Evolutionary conservation across 192 early-diverging fungal species (phyloP).

Genomic region (Diversispora epigaea): DNA sequence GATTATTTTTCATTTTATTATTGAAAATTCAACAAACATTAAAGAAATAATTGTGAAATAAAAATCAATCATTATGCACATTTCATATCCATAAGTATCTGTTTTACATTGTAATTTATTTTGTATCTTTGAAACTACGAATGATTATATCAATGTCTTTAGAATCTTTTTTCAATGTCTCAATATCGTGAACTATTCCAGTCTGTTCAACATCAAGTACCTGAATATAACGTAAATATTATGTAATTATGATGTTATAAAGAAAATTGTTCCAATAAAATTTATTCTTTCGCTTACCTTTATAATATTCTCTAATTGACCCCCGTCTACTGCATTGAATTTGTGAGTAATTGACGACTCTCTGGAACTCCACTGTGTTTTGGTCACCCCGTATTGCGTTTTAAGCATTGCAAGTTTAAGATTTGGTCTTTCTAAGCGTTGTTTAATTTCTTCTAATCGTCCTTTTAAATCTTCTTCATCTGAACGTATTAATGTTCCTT

Average conservation of each 20-base stretch:
- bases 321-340: conserved; percentile 58
- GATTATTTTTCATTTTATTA: too few species aligned
- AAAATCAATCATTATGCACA: too few species aligned
- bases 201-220: conserved; percentile 17
- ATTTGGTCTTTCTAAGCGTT: conserved; percentile 73
- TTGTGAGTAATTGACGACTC: conserved; percentile 39
- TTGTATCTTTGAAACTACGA: not conserved
- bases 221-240: not conserved
- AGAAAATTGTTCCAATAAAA: not conserved
- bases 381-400: conserved; percentile 79
- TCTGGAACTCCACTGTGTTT: conserved; percentile 65
- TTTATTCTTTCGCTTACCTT: conserved; percentile 39
- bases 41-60: too few species aligned
- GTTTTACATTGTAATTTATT: not conserved
- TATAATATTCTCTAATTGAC: conserved; percentile 56
- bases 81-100: too few species aligned
- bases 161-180: conserved; percentile 19
- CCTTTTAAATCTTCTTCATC: conserved; percentile 81
- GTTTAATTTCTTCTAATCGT: conserved; percentile 71
- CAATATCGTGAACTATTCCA: conserved; percentile 21
- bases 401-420: conserved; percentile 80
- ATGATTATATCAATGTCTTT: conserved; percentile 3
- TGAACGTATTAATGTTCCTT: conserved; percentile 75
- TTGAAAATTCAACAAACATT: too few species aligned
- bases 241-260: not conserved